Base-by-base conservation (phyloP, 1,284 basidiomycete genomes). In the Boletus austroedulis region DNA sequence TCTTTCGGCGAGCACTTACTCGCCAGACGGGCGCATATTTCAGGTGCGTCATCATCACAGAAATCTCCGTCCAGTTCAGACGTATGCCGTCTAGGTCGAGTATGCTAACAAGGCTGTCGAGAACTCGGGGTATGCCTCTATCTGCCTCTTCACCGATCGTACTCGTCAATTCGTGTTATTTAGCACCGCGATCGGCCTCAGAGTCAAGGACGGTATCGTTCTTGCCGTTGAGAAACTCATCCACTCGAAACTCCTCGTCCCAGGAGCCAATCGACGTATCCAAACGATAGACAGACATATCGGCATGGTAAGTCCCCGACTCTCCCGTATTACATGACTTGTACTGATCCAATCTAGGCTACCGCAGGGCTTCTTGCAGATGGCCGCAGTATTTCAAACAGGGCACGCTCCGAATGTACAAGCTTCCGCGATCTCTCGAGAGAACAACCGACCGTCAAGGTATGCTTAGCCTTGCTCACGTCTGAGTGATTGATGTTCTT, bases 21-120 rank as follows among this genome's bases (percentile, higher is more conserved):
- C 95, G 41, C 96, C 96, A 59, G 96, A 99, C 77, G 96, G 96
- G 28, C 87, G 97, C 65, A 94, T 99, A 73, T 99, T 99, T 74
- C 96, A 99, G 84, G 93, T 92, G 48, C 38, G 63, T 17, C 10
- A 29, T 59, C 54, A 15, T 47, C 36, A 40, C 10, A 50, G 24
- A 47, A 29, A 15, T 24, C 55, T 24, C 38, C 31, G 3, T 48
- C 11, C 55, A 49, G 55, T 61, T 57, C 29, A 61, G 29, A 64
- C 53, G 1, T 50, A 38, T 43, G 26, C 24, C 24, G 64, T 60
- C 61, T 62, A 94, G 94, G 92, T 99, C 74, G 97, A 99, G 77
- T 99, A 99, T 73, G 97, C 97, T 53, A 90, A 88, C 78, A 99
- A 99, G 78, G 95, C 97, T 34, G 96, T 98, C 57, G 97, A 99